Evolutionary conservation across 1,284 basidiomycete species (phyloP).

Genomic region (Bjerkandera adusta): DNA sequence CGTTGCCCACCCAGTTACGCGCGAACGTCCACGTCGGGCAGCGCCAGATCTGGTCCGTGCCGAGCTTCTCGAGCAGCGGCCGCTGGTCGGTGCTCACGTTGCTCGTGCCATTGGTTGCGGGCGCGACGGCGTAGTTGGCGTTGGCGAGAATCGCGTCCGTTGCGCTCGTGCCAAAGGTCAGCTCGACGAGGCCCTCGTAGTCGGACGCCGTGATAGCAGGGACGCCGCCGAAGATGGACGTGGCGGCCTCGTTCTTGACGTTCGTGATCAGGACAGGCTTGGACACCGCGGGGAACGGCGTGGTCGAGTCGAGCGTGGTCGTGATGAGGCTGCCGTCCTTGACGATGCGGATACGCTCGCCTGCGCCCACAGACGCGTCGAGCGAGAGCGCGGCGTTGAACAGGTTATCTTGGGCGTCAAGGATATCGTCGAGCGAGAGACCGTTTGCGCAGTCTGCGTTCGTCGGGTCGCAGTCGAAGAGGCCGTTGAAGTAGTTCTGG

Average conservation of each 20-base stretch:
- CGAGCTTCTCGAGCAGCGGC: constrained; percentile 53
- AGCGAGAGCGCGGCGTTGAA: constrained; percentile 37
- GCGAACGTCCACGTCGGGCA: constrained; percentile 74
- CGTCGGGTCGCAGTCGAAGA: constrained; percentile 44
- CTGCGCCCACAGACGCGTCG: constrained; percentile 50
- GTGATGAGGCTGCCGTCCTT: constrained; percentile 59
- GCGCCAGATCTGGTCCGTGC: constrained; percentile 70
- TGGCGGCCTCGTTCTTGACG: constrained; percentile 68
- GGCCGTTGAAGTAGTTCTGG: constrained; percentile 49
- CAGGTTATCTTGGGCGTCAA: constrained; percentile 48
- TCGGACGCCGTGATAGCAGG: constrained; percentile 37
- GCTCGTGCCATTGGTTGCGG: constrained; percentile 27
- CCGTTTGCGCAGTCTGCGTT: constrained; percentile 50
- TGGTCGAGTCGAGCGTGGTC: constrained; percentile 54
- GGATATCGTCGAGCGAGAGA: constrained; percentile 49
- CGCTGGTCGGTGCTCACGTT: constrained; percentile 29
- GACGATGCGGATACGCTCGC: constrained; percentile 62
- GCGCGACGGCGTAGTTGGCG: constrained; percentile 46
- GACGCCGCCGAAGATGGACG: constrained; percentile 50
- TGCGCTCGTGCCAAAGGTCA: constrained; percentile 48
- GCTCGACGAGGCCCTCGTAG: constrained; percentile 41
- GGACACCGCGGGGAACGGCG: constrained; percentile 49
- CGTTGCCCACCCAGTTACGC: constrained; percentile 57
- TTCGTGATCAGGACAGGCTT: constrained; percentile 72
- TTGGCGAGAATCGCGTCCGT: constrained; percentile 47